phyloP scores from a whole-genome alignment of 1,139 yeast species.

The Blastobotrys ciferrii region DNA sequence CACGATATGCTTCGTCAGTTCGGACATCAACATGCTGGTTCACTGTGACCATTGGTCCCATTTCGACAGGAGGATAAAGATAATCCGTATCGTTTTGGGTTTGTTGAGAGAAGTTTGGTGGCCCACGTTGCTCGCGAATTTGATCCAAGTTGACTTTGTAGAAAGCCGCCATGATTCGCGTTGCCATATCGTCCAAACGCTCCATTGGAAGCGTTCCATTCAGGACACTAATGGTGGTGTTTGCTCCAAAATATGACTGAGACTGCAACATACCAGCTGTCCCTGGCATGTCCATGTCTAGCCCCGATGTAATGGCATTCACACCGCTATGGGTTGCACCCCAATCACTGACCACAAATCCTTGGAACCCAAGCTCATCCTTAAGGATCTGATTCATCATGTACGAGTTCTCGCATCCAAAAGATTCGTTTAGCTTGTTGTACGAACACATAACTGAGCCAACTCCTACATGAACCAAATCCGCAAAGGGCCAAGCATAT shows the following conservation, averaged over 20 bases:
- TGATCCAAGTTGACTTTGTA: conserved; percentile 37
- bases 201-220: conserved; percentile 56
- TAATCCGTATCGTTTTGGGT: conserved; percentile 55
- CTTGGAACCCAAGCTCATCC: conserved; percentile 65
- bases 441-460: conserved; percentile 65
- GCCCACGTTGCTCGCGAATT: conserved; percentile 31
- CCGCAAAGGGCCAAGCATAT: conserved; percentile 67
- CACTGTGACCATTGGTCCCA: conserved; percentile 52
- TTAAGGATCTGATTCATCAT: conserved; percentile 54
- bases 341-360: conserved; percentile 67
- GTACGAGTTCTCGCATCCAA: conserved; percentile 62
- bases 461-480: conserved; percentile 57
- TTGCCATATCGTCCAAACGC: conserved; percentile 62
- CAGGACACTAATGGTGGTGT: conserved; percentile 53
- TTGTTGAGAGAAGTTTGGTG: conserved; percentile 61
- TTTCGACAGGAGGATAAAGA: conserved; percentile 47
- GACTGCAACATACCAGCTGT: conserved; percentile 50
- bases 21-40: conserved; percentile 59
- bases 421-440: conserved; percentile 56
- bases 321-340: conserved; percentile 58
- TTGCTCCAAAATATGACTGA: conserved; percentile 60
- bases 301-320: conserved; percentile 55
- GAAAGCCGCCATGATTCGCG: conserved; percentile 57
- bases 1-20: conserved; percentile 47
- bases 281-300: conserved; percentile 71